Conservation (phyloP, 345 rosid genomes). For the Viola odorata region DNA sequence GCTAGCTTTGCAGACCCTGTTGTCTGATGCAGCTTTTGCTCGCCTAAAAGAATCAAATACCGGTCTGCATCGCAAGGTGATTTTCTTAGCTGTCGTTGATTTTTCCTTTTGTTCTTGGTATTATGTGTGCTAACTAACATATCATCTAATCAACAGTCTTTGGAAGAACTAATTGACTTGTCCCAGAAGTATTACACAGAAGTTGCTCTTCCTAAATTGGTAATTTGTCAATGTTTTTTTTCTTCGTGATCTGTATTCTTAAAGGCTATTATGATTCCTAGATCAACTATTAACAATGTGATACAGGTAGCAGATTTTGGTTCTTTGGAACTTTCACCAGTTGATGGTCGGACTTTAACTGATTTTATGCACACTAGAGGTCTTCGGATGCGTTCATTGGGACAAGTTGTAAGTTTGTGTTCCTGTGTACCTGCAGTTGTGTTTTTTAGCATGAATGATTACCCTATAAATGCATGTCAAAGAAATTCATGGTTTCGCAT, state of each 20-base stretch:
- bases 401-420: constrained; percentile 72
- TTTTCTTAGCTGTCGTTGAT: constrained; percentile 14
- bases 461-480: too few relatives aligned
- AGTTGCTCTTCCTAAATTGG: constrained; percentile 96
- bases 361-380: constrained; percentile 99
- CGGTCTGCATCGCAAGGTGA: constrained; percentile 91
- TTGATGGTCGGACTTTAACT: constrained; percentile 96
- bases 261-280: constrained; percentile 14
- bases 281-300: constrained; percentile 15
- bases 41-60: constrained; percentile 80
- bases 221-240: constrained; percentile 27
- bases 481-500: too few relatives aligned
- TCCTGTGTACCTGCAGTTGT: background rate
- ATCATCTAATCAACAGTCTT: constrained; percentile 46
- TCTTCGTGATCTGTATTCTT: constrained; percentile 12
- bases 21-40: constrained; percentile 74
- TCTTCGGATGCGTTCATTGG: constrained; percentile 89
- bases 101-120: constrained; percentile 7
- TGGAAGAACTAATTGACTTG: constrained; percentile 75
- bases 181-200: constrained; percentile 79
- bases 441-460: too few relatives aligned
- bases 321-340: constrained; percentile 96
- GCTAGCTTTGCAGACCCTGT: constrained; percentile 44
- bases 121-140: constrained; percentile 20
- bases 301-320: constrained; percentile 98